phyloP scores from a whole-genome alignment of 805 yeast species.

The Isabelozyma pseudorhagii region DNA sequence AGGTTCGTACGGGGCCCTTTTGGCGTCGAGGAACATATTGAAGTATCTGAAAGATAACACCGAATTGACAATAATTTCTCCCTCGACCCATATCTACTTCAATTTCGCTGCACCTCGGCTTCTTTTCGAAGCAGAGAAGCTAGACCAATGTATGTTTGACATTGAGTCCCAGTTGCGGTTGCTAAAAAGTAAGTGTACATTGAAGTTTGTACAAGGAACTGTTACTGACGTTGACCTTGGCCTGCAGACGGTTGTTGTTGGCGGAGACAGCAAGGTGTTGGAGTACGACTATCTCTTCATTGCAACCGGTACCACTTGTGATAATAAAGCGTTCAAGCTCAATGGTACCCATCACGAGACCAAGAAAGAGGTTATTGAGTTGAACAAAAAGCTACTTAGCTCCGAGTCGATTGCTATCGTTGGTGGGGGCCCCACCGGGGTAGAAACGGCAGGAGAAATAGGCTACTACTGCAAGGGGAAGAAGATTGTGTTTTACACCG shows the following conservation, averaged over 20 bases:
- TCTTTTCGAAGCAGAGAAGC: conserved; percentile 19
- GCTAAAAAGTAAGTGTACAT: conserved; percentile 9
- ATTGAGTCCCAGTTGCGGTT: conserved; percentile 16
- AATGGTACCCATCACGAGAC: conserved; percentile 12
- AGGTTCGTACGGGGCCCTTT: background rate
- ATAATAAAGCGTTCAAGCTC: conserved; percentile 22
- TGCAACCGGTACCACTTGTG: conserved; percentile 31
- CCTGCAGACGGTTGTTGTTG: conserved; percentile 8
- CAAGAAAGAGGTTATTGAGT: conserved; percentile 11
- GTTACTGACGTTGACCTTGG: conserved; percentile 26
- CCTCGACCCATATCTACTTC: conserved; percentile 20
- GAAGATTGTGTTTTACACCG: conserved; percentile 15
- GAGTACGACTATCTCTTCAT: conserved; percentile 31
- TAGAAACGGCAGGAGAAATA: conserved; percentile 37
- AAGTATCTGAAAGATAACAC: background rate
- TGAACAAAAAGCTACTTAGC: conserved; percentile 10
- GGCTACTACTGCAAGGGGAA: conserved; percentile 13
- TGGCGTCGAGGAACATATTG: background rate
- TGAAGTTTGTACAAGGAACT: conserved; percentile 19
- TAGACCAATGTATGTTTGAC: conserved; percentile 13
- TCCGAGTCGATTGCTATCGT: conserved; percentile 30
- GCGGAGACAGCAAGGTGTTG: conserved; percentile 4
- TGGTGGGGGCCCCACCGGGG: conserved; percentile 42
- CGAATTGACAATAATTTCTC: conserved; percentile 22
- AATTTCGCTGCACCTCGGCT: conserved; percentile 30